Conservation (phyloP, 768 basidiomycete species). For the Amanita fuliginea region DNA sequence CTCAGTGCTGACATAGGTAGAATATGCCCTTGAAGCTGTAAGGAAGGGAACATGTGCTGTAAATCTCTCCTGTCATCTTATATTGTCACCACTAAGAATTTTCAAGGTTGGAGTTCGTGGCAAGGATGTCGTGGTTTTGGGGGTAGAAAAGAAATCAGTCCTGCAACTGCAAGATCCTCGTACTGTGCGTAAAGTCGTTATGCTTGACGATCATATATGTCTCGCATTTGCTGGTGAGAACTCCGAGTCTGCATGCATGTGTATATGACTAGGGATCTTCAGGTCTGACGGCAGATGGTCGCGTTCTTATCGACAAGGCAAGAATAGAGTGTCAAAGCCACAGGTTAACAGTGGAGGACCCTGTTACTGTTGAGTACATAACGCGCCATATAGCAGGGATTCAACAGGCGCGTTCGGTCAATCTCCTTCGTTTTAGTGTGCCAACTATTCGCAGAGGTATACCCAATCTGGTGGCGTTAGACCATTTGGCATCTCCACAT, state of each 20-base stretch:
- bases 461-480: constrained; percentile 98
- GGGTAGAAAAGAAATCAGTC: constrained; percentile 98
- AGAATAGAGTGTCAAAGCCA: constrained; percentile 97
- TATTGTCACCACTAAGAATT: background rate
- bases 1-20: constrained; percentile 51
- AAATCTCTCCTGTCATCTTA: constrained; percentile 15
- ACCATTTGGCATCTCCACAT: constrained; percentile 95
- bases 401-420: constrained; percentile 60
- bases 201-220: constrained; percentile 97
- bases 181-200: constrained; percentile 94
- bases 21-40: constrained; percentile 98
- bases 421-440: background rate
- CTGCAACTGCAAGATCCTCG: constrained; percentile 96
- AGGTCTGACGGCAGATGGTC: constrained; percentile 97
- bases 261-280: constrained; percentile 5
- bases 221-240: constrained; percentile 87
- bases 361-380: constrained; percentile 97
- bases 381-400: constrained; percentile 98
- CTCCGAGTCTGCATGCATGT: background rate
- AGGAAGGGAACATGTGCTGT: constrained; percentile 96
- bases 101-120: constrained; percentile 89
- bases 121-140: constrained; percentile 88
- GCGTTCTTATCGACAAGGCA: constrained; percentile 96
- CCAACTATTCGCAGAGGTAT: constrained; percentile 51
- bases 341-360: constrained; percentile 94